Conservation (phyloP, 2,329 filamentous ascomycete genomes). For the Ophiostoma ips region DNA sequence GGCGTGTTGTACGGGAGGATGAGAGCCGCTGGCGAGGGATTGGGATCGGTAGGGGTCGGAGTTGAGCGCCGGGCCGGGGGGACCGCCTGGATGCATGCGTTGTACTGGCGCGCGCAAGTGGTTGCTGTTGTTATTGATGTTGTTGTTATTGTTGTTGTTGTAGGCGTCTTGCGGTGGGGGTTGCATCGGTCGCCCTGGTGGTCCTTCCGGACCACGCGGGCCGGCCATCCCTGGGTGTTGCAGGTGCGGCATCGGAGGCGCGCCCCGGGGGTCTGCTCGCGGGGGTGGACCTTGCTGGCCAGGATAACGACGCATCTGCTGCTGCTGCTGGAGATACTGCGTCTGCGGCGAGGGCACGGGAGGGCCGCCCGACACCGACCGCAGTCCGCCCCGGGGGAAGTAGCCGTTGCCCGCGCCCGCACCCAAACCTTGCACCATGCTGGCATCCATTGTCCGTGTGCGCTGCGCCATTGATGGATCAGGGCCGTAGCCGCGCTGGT, state of each 20-base stretch:
- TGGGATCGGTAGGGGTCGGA: constrained; percentile 83
- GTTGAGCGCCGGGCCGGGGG: constrained; percentile 52
- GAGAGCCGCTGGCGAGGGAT: constrained; percentile 65
- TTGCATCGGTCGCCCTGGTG: constrained; percentile 9
- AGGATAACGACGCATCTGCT: constrained; percentile 32
- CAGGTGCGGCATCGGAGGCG: constrained; percentile 25
- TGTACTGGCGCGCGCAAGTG: constrained; percentile 36
- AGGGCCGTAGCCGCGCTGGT: constrained; percentile 21
- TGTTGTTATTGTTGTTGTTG: no score
- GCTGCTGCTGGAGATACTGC: constrained; percentile 35
- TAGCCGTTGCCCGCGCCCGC: constrained; percentile 25
- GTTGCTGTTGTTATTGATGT: no score
- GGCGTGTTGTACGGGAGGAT: constrained; percentile 42
- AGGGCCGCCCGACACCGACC: constrained; percentile 36
- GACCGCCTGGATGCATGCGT: constrained; percentile 26
- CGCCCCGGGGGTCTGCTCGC: constrained; percentile 44
- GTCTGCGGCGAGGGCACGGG: constrained; percentile 29
- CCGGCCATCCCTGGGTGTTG: background rate
- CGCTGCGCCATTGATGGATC: constrained; percentile 19
- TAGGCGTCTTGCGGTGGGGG: constrained; percentile 24
- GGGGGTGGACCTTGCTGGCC: constrained; percentile 19
- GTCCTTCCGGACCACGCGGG: constrained; percentile 11
- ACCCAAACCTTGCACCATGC: constrained; percentile 22
- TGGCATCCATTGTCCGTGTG: constrained; percentile 30
- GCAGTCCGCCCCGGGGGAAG: constrained; percentile 31